phyloP scores from a whole-genome alignment of 2,329 filamentous ascomycete genomes.

The Aspergillus hortae region DNA sequence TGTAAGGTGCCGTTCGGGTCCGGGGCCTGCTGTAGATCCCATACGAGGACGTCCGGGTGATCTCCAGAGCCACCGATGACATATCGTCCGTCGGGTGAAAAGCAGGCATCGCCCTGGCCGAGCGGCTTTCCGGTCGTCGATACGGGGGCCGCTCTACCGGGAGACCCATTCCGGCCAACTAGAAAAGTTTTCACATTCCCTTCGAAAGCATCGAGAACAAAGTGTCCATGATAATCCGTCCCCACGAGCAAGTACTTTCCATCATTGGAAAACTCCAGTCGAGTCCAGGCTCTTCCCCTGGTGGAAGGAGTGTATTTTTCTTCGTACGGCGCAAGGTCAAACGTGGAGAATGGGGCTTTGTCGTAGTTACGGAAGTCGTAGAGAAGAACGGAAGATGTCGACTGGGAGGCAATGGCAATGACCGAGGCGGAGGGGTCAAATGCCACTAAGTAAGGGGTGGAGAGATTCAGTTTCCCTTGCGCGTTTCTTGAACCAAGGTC shows the following conservation, averaged over 20 bases:
- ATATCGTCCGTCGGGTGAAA: constrained; percentile 84
- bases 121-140: constrained; percentile 53
- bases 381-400: constrained; percentile 73
- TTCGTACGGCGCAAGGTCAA: constrained; percentile 65
- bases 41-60: constrained; percentile 72
- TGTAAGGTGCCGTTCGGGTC: constrained; percentile 53
- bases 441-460: constrained; percentile 75
- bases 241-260: constrained; percentile 81
- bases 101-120: constrained; percentile 73
- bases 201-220: constrained; percentile 88
- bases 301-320: constrained; percentile 52
- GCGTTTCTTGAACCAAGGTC: constrained; percentile 76
- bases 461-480: constrained; percentile 75
- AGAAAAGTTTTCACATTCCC: constrained; percentile 75
- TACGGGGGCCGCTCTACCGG: constrained; percentile 48
- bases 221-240: constrained; percentile 81
- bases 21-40: constrained; percentile 68
- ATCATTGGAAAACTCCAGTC: constrained; percentile 93
- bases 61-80: constrained; percentile 73
- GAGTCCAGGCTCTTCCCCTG: constrained; percentile 66
- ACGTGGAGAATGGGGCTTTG: constrained; percentile 80
- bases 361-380: constrained; percentile 95
- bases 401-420: constrained; percentile 82
- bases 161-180: constrained; percentile 44
- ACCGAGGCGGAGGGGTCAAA: constrained; percentile 91